These are phyloP conservation scores for Tricladium varicosporioides DNA, from an alignment of 2,329 filamentous ascomycete species.

Conservation along the genomic window DNA sequence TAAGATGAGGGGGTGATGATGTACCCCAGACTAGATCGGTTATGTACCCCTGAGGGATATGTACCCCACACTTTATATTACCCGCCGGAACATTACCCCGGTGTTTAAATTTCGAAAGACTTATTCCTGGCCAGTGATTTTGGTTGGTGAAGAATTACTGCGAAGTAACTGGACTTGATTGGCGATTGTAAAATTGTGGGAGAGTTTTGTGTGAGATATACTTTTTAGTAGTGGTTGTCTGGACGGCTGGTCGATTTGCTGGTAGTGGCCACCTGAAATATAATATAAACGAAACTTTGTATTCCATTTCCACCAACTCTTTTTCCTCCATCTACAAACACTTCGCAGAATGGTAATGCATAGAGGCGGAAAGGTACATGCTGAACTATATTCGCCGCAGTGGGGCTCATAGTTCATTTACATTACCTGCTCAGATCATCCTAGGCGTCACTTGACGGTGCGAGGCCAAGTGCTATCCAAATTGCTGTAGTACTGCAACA, in stretches of 20 bases:
- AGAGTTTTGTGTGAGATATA: neutral
- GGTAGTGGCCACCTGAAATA: neutral
- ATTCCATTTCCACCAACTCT: too few species aligned
- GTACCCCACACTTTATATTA: slow-evolving; percentile 7
- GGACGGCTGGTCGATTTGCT: neutral
- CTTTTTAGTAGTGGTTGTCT: neutral
- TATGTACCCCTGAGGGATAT: neutral
- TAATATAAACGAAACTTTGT: slow-evolving; percentile 2
- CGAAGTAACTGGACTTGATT: too few species aligned
- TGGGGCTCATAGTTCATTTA: neutral
- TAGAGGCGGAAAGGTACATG: too few species aligned
- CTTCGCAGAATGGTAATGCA: neutral
- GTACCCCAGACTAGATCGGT: neutral
- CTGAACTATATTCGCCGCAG: neutral
- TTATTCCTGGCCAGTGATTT: neutral
- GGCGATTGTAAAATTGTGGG: neutral
- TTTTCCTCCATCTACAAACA: too few species aligned
- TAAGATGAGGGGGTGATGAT: neutral
- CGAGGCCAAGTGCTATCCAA: too few species aligned
- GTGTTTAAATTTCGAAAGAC: neutral
- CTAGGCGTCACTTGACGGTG: too few species aligned
- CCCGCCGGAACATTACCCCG: neutral
- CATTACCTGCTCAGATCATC: too few species aligned
- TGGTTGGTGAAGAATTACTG: too few species aligned
- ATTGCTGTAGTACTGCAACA: too few species aligned